A percentile compares a stretch with the other conserved stretches of the same genome.
phyloP scores from a whole-genome alignment of 140 eudicot species.

The Erigeron philadelphicus region DNA sequence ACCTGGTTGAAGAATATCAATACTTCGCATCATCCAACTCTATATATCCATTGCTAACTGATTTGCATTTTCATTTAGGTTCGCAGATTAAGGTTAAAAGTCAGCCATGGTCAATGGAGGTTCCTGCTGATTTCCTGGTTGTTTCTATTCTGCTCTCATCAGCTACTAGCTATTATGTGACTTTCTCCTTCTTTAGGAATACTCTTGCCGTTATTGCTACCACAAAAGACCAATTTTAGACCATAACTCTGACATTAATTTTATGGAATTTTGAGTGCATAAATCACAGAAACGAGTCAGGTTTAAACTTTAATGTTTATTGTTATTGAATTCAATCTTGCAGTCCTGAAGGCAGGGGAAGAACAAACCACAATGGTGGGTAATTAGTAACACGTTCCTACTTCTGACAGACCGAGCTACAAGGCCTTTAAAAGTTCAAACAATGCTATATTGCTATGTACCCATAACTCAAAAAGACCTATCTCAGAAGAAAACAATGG shows the following conservation, averaged over 20 bases:
- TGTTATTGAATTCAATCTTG: not conserved
- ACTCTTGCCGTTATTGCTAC: slow-evolving; percentile 46
- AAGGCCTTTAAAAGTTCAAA: slow-evolving; percentile 45
- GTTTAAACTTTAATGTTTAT: not conserved
- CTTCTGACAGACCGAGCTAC: slow-evolving; percentile 45
- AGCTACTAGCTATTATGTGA: slow-evolving; percentile 32
- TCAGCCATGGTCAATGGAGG: slow-evolving; percentile 31
- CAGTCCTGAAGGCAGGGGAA: slow-evolving; percentile 53
- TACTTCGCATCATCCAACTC: slow-evolving; percentile 22
- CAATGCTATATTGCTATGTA: slow-evolving; percentile 40
- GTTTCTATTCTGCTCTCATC: slow-evolving; percentile 36
- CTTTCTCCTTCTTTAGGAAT: slow-evolving; percentile 43
- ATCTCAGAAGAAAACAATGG: slow-evolving; percentile 49
- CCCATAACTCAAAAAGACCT: slow-evolving; percentile 61
- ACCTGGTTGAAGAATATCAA: slow-evolving; percentile 7
- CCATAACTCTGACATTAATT: not conserved
- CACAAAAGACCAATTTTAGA: slow-evolving; percentile 21
- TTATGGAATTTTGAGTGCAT: not conserved
- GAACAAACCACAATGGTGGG: slow-evolving; percentile 48
- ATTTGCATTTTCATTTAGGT: slow-evolving; percentile 1
- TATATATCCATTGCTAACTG: slow-evolving; percentile 24
- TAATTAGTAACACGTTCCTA: slow-evolving; percentile 34
- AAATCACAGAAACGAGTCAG: not conserved
- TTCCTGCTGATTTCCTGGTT: slow-evolving; percentile 25
- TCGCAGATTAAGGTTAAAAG: slow-evolving; percentile 1